These are phyloP conservation scores for Boletus reticuloceps DNA, from an alignment of 768 basidiomycete species.

Conservation along the genomic window DNA sequence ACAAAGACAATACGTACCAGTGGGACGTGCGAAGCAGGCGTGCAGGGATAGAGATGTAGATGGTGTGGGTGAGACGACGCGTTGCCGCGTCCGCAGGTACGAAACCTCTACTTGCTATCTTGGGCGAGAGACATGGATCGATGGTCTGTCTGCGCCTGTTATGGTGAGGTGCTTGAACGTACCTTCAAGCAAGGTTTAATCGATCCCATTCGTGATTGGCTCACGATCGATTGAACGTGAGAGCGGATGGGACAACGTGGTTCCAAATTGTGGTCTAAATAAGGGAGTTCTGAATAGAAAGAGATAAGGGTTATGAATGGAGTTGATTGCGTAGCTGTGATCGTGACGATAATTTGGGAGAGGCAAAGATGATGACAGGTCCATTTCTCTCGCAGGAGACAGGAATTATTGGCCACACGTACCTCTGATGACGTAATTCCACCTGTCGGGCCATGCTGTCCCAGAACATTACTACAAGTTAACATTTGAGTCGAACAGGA, in stretches of 20 bases:
- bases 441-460: neutral
- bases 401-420: neutral
- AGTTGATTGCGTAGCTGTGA: neutral
- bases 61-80: neutral
- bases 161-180: neutral
- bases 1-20: neutral
- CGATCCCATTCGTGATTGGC: conserved; percentile 12
- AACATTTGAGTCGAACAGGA: neutral
- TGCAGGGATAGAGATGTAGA: neutral
- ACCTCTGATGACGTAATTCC: neutral
- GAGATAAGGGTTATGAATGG: conserved; percentile 14
- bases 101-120: conserved; percentile 6
- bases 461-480: neutral
- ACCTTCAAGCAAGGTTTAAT: conserved; percentile 17
- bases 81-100: neutral
- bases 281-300: neutral
- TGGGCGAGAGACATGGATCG: neutral
- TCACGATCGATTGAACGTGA: conserved; percentile 7
- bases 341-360: neutral
- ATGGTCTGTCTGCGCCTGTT: conserved; percentile 3
- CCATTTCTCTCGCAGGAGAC: too few relatives aligned
- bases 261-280: conserved; percentile 7
- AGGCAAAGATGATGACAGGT: neutral
- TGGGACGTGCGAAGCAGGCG: neutral
- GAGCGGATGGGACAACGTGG: conserved; percentile 9